These are phyloP conservation scores for Cutaneotrichosporon spelunceum DNA, from an alignment of 1,284 basidiomycete genomes.

Conservation along the genomic window DNA sequence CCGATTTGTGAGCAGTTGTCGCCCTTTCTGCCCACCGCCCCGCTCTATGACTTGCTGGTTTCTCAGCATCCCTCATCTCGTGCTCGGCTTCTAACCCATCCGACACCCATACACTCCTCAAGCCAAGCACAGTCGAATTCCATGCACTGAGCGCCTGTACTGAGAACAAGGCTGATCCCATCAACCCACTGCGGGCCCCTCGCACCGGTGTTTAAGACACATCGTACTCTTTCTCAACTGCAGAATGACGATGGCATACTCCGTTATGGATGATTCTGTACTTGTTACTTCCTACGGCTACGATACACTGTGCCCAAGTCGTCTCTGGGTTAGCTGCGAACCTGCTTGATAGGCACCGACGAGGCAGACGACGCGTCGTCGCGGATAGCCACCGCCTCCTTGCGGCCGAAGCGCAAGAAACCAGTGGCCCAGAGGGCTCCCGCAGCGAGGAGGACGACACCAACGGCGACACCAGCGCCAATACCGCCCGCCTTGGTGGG, in stretches of 20 bases:
- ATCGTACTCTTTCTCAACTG: too few species aligned
- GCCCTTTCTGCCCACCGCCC: too few species aligned
- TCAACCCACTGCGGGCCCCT: too few species aligned
- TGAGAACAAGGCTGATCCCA: too few species aligned
- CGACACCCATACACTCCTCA: too few species aligned
- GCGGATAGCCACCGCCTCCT: slow-evolving; percentile 6
- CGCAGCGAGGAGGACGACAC: slow-evolving; percentile 9
- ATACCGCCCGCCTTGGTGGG: slow-evolving; percentile 14
- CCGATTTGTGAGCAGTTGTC: too few species aligned
- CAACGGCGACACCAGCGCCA: slow-evolving; percentile 18
- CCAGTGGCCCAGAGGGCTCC: slow-evolving; percentile 16
- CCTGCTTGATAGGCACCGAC: slow-evolving; percentile 4
- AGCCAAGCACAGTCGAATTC: too few species aligned
- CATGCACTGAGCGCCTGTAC: too few species aligned
- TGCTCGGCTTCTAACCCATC: too few species aligned
- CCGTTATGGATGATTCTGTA: background rate
- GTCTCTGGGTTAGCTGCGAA: background rate
- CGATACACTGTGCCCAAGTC: background rate
- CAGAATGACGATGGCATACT: background rate
- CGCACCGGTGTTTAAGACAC: too few species aligned
- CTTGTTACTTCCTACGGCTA: background rate
- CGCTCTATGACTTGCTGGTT: too few species aligned
- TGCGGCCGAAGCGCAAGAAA: slow-evolving; percentile 10
- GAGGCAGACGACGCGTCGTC: slow-evolving; percentile 8
- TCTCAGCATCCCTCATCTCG: too few species aligned